A percentile compares a stretch with the other conserved stretches of the same genome.
phyloP scores from a whole-genome alignment of 169 alveolate species.

The Eimeria maxima region DNA sequence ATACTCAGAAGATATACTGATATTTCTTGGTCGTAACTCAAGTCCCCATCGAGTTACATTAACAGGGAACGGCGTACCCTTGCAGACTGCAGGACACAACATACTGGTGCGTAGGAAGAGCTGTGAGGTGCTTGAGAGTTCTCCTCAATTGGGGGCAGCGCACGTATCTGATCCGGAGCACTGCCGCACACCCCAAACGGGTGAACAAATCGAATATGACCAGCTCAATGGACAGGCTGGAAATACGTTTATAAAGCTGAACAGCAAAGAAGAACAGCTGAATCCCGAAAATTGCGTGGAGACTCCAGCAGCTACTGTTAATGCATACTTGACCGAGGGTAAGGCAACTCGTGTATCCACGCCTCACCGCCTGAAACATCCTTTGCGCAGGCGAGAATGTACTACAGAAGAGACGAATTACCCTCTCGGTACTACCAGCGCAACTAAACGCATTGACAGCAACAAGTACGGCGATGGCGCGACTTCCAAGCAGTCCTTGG shows the following conservation, averaged over 20 bases:
- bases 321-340: background rate
- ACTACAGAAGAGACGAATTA: background rate
- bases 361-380: background rate
- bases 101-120: background rate
- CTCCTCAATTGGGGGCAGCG: background rate
- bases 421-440: background rate
- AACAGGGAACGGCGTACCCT: conserved; percentile 19
- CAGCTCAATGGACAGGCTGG: background rate
- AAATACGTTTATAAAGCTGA: background rate
- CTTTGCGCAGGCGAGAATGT: background rate
- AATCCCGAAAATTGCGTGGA: background rate
- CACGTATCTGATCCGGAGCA: background rate
- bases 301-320: background rate
- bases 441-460: conserved; percentile 7
- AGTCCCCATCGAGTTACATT: background rate
- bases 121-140: background rate
- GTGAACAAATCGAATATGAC: background rate
- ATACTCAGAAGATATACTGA: conserved; percentile 3
- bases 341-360: background rate
- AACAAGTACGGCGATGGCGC: conserved; percentile 16
- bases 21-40: background rate
- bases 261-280: background rate
- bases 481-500: conserved; percentile 31
- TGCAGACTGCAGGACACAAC: background rate
- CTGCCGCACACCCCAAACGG: background rate